A percentile compares a stretch with the other conserved stretches of the same genome.
Conservation (phyloP, 805 yeast species). For the Candida insectalens region DNA sequence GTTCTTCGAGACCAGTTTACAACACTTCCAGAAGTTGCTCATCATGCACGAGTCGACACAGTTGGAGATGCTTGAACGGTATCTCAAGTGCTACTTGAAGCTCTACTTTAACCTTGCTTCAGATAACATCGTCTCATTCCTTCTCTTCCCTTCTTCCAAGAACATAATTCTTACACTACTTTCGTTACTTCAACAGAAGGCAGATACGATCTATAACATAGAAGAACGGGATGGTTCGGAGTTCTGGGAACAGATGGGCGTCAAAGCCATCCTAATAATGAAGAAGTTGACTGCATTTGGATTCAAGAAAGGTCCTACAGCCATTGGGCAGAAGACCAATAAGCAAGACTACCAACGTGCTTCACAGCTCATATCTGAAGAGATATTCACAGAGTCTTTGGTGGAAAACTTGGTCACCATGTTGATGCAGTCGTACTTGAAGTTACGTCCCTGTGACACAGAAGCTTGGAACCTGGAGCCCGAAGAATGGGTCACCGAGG, state of each 20-base stretch:
- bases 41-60: conserved; percentile 40
- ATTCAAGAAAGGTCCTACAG: conserved; percentile 56
- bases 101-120: conserved; percentile 52
- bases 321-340: conserved; percentile 53
- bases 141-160: conserved; percentile 54
- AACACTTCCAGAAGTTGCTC: conserved; percentile 52
- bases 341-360: conserved; percentile 55
- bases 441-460: conserved; percentile 64
- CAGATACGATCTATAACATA: conserved; percentile 47
- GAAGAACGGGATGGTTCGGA: conserved; percentile 35
- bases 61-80: conserved; percentile 51
- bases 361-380: conserved; percentile 37
- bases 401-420: conserved; percentile 53
- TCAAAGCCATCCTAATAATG: conserved; percentile 55
- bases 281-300: conserved; percentile 55
- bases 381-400: conserved; percentile 49
- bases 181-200: conserved; percentile 52
- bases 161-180: conserved; percentile 55
- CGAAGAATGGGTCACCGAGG: conserved; percentile 88
- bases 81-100: conserved; percentile 67
- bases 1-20: conserved; percentile 45
- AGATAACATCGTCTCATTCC: conserved; percentile 59
- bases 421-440: conserved; percentile 64
- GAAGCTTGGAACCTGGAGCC: conserved; percentile 82
- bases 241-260: conserved; percentile 68